Evolutionary conservation across 345 rosid genomes (phyloP).

Genomic region (Garcia nutans): DNA sequence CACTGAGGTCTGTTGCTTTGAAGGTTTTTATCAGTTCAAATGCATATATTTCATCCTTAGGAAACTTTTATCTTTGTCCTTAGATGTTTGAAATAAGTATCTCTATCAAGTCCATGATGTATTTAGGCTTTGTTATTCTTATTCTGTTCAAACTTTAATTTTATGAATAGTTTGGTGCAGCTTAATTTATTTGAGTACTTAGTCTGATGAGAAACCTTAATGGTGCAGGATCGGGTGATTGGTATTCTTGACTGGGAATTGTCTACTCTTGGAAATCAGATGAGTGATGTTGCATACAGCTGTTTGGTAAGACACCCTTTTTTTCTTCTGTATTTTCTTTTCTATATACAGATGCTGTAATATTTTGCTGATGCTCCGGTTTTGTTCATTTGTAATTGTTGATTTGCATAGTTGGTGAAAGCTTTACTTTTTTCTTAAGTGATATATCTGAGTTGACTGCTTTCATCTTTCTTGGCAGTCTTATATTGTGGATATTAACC

Average conservation of each 20-base stretch:
- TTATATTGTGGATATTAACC: constrained; percentile 43
- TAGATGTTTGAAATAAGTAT: not conserved
- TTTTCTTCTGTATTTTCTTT: constrained; percentile 5
- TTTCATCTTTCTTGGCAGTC: constrained; percentile 47
- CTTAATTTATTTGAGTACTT: not conserved
- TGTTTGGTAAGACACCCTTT: constrained; percentile 61
- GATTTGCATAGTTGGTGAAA: not conserved
- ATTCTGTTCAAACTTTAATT: not conserved
- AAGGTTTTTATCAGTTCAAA: not conserved
- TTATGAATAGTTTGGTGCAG: not conserved
- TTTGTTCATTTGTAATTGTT: constrained; percentile 8
- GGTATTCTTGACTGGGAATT: constrained; percentile 96
- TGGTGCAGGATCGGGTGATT: constrained; percentile 80
- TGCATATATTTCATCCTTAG: constrained; percentile 2
- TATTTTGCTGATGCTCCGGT: constrained; percentile 2
- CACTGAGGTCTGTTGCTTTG: constrained; percentile 50
- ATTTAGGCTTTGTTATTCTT: constrained; percentile 11
- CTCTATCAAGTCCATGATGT: not conserved
- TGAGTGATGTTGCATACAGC: constrained; percentile 86
- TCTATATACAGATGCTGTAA: not conserved
- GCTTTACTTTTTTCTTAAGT: not conserved
- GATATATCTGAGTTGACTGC: constrained; percentile 4
- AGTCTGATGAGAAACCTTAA: not conserved
- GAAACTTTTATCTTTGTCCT: not conserved
- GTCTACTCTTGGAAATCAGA: constrained; percentile 95